Base-by-base conservation (phyloP, 306 rosid species). In the Luffa acutangula region DNA sequence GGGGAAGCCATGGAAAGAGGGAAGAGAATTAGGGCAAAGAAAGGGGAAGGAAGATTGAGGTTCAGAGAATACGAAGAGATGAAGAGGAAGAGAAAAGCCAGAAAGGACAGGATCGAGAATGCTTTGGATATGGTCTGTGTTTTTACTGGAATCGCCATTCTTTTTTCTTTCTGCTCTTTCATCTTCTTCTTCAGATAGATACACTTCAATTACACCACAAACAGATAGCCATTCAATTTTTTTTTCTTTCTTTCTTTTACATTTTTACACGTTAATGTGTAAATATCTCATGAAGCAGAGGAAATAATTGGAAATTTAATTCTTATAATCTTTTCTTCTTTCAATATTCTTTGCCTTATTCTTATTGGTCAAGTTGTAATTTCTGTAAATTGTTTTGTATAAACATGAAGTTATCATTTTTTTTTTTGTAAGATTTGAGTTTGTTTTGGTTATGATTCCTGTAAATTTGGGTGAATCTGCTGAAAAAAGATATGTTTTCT, bases 1-100 rank as follows among this genome's bases (percentile, higher is more conserved):
- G 83, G 80, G 11, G 86, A 70, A 48, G 96, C 90, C 4, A 83
- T 95, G 76, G 91, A 84, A 10, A 63, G 48, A 14, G 90, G 90
- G 34, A 81, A 67, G 86, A 89, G 92, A 78, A 83, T 51, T 78
- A 85, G 39, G 15, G 79, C 52, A 34, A 84, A 76, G 10, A 63
- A 21, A 6, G 79, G n/a, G 3, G 93, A 89, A 54, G 84, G 70
- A 18, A 91, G 82, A 37, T 82, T 53, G 77, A 87, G 85, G 13
- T 87, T 20, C 21, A 83, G 65, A 58, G 82, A 77, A 34, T 94
- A 85, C 52, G 58, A 79, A 75, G 53, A 7, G 21, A 34, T 76
- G 79, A 91, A 75, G 90, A 87, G 65, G 76, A 82, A 87, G 75
- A 84, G 75, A 15, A 88, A 64, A 39, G 89, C 86, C 85, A 84